Conservation (phyloP, 1,284 basidiomycete genomes). For the Psilocybe mexicana region DNA sequence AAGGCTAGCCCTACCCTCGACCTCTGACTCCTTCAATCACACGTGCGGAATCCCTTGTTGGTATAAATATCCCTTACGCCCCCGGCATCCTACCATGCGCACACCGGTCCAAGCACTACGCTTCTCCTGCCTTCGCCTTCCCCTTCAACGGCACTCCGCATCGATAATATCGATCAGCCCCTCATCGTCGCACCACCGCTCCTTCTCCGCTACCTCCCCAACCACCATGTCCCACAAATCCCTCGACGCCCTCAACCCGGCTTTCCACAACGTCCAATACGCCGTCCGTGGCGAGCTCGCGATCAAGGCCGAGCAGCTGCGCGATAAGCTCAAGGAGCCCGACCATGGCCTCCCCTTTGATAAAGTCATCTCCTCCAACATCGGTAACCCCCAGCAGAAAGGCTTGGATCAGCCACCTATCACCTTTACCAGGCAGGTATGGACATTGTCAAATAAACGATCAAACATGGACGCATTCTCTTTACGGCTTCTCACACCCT, state of each 20-base stretch:
- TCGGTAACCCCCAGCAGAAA: slow-evolving; percentile 97
- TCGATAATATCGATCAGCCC: slow-evolving; percentile 22
- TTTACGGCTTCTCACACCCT: background rate
- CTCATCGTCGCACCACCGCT: background rate
- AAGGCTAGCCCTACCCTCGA: too few species aligned
- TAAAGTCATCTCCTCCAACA: slow-evolving; percentile 93
- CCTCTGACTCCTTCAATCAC: background rate
- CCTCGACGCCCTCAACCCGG: slow-evolving; percentile 74
- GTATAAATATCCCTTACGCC: background rate
- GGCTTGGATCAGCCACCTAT: slow-evolving; percentile 92
- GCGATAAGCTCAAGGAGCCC: slow-evolving; percentile 62
- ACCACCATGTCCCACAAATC: slow-evolving; percentile 58
- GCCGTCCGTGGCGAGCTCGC: slow-evolving; percentile 97
- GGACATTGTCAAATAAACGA: background rate
- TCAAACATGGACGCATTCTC: slow-evolving; percentile 1
- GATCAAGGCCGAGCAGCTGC: slow-evolving; percentile 87
- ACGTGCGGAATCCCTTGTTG: background rate
- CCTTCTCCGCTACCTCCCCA: slow-evolving; percentile 1
- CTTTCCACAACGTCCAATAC: slow-evolving; percentile 89
- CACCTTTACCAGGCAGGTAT: slow-evolving; percentile 90
- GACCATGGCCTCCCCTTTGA: slow-evolving; percentile 78
- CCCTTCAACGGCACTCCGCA: slow-evolving; percentile 2
- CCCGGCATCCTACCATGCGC: background rate
- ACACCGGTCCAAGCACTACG: slow-evolving; percentile 9
- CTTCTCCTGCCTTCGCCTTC: background rate